Conservation (phyloP, 805 yeast genomes). For the Komagataella pseudopastoris region DNA sequence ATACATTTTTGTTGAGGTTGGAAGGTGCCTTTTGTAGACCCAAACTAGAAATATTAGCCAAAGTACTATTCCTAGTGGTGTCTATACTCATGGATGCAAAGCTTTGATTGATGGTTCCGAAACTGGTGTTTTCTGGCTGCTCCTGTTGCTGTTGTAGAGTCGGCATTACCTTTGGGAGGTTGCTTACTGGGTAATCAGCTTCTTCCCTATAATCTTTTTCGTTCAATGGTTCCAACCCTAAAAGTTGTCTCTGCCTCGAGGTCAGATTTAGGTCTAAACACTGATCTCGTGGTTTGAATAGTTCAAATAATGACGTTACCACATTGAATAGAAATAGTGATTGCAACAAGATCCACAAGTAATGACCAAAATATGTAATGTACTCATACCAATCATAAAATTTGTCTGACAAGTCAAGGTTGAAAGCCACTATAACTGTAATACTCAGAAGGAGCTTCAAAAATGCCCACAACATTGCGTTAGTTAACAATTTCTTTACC, state of each 20-base stretch:
- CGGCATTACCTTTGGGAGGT: background rate
- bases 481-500: slow-evolving; percentile 17
- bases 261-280: slow-evolving; percentile 37
- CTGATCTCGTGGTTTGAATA: slow-evolving; percentile 30
- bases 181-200: background rate
- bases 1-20: background rate
- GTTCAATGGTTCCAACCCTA: slow-evolving; percentile 22
- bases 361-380: slow-evolving; percentile 8
- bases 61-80: background rate
- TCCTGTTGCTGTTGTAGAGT: background rate
- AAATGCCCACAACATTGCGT: slow-evolving; percentile 9
- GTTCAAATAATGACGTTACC: slow-evolving; percentile 12
- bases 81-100: background rate
- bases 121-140: background rate
- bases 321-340: slow-evolving; percentile 16
- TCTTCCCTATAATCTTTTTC: background rate
- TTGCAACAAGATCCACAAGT: slow-evolving; percentile 3
- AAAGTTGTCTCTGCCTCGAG: slow-evolving; percentile 27
- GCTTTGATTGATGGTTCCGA: background rate
- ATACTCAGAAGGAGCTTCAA: slow-evolving; percentile 16
- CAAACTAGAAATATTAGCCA: background rate
- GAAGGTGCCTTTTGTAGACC: background rate
- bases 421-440: slow-evolving; percentile 9
- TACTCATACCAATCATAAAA: slow-evolving; percentile 1
- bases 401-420: slow-evolving; percentile 5